phyloP scores from a whole-genome alignment of 2,329 filamentous ascomycete genomes.

The Sarocladium oryzae region DNA sequence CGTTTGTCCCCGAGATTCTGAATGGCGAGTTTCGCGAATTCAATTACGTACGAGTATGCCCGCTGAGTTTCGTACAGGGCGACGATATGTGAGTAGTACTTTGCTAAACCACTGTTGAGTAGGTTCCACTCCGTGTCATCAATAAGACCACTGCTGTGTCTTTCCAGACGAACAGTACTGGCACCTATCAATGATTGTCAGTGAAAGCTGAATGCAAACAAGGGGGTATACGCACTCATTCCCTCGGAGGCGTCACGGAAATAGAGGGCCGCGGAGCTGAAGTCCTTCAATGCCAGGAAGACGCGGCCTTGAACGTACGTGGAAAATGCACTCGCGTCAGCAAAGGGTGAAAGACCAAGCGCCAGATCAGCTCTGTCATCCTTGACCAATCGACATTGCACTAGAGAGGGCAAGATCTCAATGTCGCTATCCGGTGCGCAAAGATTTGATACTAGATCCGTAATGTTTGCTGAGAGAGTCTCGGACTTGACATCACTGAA shows the following conservation, averaged over 20 bases:
- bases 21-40: constrained; percentile 72
- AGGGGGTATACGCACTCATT: constrained; percentile 57
- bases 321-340: constrained; percentile 53
- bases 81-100: constrained; percentile 83
- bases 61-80: constrained; percentile 73
- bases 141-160: constrained; percentile 60
- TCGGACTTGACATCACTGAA: constrained; percentile 38
- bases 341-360: constrained; percentile 49
- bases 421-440: constrained; percentile 61
- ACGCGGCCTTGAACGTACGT: constrained; percentile 83
- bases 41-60: constrained; percentile 72
- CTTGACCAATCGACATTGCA: constrained; percentile 57
- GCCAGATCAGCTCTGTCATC: constrained; percentile 54
- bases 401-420: constrained; percentile 52
- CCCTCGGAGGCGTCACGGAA: constrained; percentile 81
- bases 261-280: constrained; percentile 62
- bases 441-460: constrained; percentile 59
- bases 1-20: constrained; percentile 44
- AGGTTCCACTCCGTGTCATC: constrained; percentile 67
- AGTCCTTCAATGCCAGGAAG: constrained; percentile 66
- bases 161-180: constrained; percentile 38
- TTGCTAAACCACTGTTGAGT: constrained; percentile 65
- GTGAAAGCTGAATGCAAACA: constrained; percentile 7
- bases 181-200: constrained; percentile 33
- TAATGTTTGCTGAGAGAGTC: constrained; percentile 50